phyloP scores from a whole-genome alignment of 140 eudicot genomes.

The Flaveria floridana region DNA sequence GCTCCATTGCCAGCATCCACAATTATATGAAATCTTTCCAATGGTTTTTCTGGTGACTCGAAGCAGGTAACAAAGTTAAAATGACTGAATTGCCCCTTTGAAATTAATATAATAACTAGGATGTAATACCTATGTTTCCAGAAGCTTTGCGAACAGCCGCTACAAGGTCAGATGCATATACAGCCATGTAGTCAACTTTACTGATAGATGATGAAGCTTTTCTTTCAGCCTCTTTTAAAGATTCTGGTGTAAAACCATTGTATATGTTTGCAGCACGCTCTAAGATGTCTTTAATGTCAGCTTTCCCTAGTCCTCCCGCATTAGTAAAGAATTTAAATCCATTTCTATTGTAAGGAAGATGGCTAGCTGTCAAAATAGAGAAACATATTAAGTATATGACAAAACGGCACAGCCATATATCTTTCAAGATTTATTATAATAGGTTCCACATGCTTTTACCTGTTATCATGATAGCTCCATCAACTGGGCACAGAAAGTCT shows the following conservation, averaged over 20 bases:
- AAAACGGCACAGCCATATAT: background rate
- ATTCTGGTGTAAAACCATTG: slow-evolving; percentile 52
- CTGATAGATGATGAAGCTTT: slow-evolving; percentile 47
- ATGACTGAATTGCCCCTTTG: background rate
- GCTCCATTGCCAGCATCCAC: slow-evolving; percentile 99
- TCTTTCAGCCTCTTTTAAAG: slow-evolving; percentile 50
- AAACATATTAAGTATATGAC: slow-evolving; percentile 9
- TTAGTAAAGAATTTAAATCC: slow-evolving; percentile 89
- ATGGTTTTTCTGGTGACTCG: slow-evolving; percentile 71
- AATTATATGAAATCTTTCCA: slow-evolving; percentile 91
- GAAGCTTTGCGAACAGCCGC: slow-evolving; percentile 93
- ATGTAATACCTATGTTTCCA: slow-evolving; percentile 63
- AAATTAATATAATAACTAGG: slow-evolving; percentile 11
- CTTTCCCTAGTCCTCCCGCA: slow-evolving; percentile 94
- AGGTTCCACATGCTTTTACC: slow-evolving; percentile 36
- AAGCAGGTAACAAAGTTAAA: slow-evolving; percentile 25
- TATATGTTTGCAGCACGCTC: slow-evolving; percentile 81
- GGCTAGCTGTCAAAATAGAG: slow-evolving; percentile 69
- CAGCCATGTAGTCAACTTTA: slow-evolving; percentile 79
- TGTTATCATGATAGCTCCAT: slow-evolving; percentile 96
- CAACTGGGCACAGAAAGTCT: slow-evolving; percentile 74
- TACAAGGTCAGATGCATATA: slow-evolving; percentile 84
- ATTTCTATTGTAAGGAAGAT: slow-evolving; percentile 93
- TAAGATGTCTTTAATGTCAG: slow-evolving; percentile 85
- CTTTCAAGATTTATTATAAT: background rate